Percentiles rank a stretch among this genome's conserved stretches.
Evolutionary conservation across 352 stramenopile species (phyloP).

Genomic region (Pythium coloratum): DNA sequence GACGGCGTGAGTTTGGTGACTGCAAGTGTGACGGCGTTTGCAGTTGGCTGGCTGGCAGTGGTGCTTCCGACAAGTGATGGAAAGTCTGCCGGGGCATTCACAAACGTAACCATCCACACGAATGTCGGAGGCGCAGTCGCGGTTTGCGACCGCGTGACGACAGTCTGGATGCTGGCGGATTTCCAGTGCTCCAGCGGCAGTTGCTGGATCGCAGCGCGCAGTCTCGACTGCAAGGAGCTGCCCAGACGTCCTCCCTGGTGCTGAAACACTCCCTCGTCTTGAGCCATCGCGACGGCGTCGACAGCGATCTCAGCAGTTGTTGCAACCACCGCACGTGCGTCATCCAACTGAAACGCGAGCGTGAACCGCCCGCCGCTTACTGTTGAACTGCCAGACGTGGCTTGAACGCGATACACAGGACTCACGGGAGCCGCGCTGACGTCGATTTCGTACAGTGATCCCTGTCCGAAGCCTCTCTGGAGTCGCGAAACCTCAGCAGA

Average conservation of each 20-base stretch:
- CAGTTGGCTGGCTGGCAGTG: not conserved
- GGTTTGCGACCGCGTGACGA: conserved; percentile 1
- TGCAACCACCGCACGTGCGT: conserved; percentile 3
- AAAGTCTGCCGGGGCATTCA: conserved; percentile 28
- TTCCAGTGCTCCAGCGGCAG: conserved; percentile 7
- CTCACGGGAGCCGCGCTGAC: conserved; percentile 26
- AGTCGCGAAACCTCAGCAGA: conserved; percentile 24
- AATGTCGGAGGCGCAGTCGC: not conserved
- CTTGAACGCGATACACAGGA: conserved; percentile 32
- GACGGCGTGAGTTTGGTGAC: not conserved
- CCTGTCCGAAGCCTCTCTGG: conserved; percentile 30
- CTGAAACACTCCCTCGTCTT: conserved; percentile 30
- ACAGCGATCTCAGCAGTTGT: conserved; percentile 28
- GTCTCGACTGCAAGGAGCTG: conserved; percentile 34
- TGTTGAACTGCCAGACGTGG: not conserved
- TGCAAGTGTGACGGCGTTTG: conserved; percentile 8
- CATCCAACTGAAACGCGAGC: conserved; percentile 28
- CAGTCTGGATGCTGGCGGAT: not conserved
- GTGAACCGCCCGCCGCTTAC: conserved; percentile 27
- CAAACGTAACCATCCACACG: conserved; percentile 36
- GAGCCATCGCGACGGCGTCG: conserved; percentile 35
- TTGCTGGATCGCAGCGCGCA: conserved; percentile 18
- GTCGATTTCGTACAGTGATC: conserved; percentile 28
- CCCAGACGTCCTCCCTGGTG: conserved; percentile 30
- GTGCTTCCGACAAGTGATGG: conserved; percentile 22